phyloP scores from a whole-genome alignment of 768 basidiomycete species.

The Phylloporus arenicola region DNA sequence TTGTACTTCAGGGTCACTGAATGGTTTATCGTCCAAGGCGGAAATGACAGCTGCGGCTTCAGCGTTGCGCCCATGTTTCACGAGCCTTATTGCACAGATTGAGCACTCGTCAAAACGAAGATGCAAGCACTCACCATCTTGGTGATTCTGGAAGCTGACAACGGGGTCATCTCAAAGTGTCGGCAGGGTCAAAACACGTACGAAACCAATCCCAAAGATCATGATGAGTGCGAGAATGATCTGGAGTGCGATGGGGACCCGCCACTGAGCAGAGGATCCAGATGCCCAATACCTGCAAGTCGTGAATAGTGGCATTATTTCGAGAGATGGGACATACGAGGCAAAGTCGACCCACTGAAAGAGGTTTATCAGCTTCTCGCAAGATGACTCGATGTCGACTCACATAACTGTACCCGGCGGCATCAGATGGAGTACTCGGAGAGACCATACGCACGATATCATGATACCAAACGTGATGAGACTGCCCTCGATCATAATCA shows the following conservation, averaged over 20 bases:
- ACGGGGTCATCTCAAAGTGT: neutral
- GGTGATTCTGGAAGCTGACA: constrained; percentile 54
- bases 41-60: constrained; percentile 58
- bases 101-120: neutral
- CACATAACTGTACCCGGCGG: constrained; percentile 16
- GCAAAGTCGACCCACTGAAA: constrained; percentile 60
- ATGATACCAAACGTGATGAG: constrained; percentile 61
- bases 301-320: neutral
- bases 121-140: constrained; percentile 37
- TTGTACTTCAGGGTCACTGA: constrained; percentile 42
- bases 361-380: constrained; percentile 1
- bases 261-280: constrained; percentile 52
- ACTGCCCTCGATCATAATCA: constrained; percentile 63
- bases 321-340: constrained; percentile 33
- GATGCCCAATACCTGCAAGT: constrained; percentile 44
- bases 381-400: neutral
- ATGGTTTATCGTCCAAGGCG: constrained; percentile 51
- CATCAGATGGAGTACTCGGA: neutral
- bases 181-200: constrained; percentile 25
- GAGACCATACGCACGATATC: constrained; percentile 43
- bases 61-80: constrained; percentile 48
- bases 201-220: constrained; percentile 42
- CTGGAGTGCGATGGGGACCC: constrained; percentile 58
- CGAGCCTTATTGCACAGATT: constrained; percentile 36
- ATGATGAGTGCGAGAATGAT: constrained; percentile 52